Base-by-base conservation (phyloP, 2,329 filamentous ascomycete species). In the Penicillium hordei region DNA sequence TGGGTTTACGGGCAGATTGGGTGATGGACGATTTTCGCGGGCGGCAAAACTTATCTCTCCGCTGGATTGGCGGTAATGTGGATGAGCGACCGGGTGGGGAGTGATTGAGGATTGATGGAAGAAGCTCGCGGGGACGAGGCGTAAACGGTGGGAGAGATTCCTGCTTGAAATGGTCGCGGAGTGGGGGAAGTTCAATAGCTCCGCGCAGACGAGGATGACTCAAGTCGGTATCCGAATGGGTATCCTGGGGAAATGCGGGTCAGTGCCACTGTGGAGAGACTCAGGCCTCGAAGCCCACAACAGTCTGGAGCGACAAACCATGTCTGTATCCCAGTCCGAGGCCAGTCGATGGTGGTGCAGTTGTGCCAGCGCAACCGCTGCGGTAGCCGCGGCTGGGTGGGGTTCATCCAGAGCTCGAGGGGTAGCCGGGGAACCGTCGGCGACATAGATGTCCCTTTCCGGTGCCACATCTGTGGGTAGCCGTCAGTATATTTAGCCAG, bases 21-120 rank as follows among this genome's bases (percentile, higher is more conserved):
- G 89, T 89, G 59, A 96, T 85, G 1, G 93, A 97, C 61, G 90
- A 89, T 76, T 96, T 97, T 63, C 92, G 86, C 42, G 91, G 88
- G 55, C 92, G 83, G 55, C 83, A 86, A 23, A 86, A 82, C 40
- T 89, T 90, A 39, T 90, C 79, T 42, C 86, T 83, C 58, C 90
- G 84, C 65, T 94, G 90, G 50, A 93, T 83, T 4, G 93, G 91
- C 29, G 93, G 92, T 25, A 96, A 82, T 0, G 92, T 96, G 1
- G 92, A 93, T 15, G 92, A 95, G 61, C 93, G 89, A 54, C 89
- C 91, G 7, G 91, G 89, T 0, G 92, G 93, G 10, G 93, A 96
- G 59, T 88, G 88, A 52, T 72, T 74, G 42, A 96, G 78, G 57
- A 94, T 90, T 0, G 91, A 96, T 1, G 92, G 91, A 7, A 96